Conservation (phyloP, 164 flowering plant genomes). For the Tinospora cordifolia region DNA sequence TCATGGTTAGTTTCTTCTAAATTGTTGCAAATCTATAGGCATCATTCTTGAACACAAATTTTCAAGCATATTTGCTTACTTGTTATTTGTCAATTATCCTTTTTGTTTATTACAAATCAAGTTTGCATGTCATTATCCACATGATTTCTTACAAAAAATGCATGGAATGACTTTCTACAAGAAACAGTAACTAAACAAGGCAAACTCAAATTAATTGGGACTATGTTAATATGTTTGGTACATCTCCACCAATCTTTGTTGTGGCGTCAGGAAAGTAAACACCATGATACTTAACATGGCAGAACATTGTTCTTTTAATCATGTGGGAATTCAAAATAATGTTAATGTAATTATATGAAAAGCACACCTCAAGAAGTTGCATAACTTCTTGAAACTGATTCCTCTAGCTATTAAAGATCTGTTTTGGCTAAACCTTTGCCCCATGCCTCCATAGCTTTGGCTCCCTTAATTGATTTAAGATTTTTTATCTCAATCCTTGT, state of each 20-base stretch:
- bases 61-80: no score
- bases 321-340: not conserved
- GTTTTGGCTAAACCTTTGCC: constrained; percentile 82
- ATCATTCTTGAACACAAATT: no score
- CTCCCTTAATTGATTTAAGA: constrained; percentile 58
- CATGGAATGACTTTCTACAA: not conserved
- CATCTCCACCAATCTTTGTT: constrained; percentile 61
- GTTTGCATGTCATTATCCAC: no score
- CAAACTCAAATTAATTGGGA: constrained; percentile 63
- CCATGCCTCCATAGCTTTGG: constrained; percentile 83
- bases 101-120: no score
- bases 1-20: no score
- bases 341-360: not conserved
- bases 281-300: constrained; percentile 35
- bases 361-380: constrained; percentile 68
- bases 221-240: constrained; percentile 57
- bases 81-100: no score
- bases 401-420: constrained; percentile 71
- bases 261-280: constrained; percentile 61
- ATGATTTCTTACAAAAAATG: no score
- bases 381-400: constrained; percentile 62
- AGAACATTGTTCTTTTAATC: not conserved
- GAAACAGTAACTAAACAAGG: not conserved
- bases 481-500: constrained; percentile 53
- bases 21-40: no score